A percentile compares a stretch with the other conserved stretches of the same genome.
Evolutionary conservation across 2,329 filamentous ascomycete species (phyloP).

Genomic region (Thyridium curvatum): DNA sequence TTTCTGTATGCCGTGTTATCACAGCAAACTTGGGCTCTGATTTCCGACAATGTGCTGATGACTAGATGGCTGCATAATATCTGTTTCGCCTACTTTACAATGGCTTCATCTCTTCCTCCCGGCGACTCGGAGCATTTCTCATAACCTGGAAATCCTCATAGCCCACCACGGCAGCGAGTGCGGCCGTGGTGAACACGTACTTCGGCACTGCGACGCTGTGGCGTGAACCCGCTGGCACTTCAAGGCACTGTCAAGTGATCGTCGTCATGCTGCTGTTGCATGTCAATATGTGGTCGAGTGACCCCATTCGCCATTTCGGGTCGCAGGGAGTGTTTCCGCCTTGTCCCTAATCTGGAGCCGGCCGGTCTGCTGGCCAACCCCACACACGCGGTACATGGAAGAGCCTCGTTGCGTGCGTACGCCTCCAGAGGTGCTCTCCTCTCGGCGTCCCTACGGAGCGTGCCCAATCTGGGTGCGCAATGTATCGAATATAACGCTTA

Average conservation of each 20-base stretch:
- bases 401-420: conserved; percentile 16
- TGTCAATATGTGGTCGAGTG: conserved; percentile 1
- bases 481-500: conserved; percentile 18
- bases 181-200: too few species aligned
- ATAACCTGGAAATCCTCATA: too few species aligned
- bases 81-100: too few species aligned
- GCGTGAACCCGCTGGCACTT: too few species aligned
- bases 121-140: too few species aligned
- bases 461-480: conserved; percentile 14
- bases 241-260: background rate
- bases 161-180: too few species aligned
- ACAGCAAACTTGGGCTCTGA: too few species aligned
- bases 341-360: conserved; percentile 9
- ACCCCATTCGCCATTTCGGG: conserved; percentile 10
- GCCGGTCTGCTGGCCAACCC: conserved; percentile 1
- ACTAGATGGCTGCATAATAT: too few species aligned
- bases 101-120: too few species aligned
- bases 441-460: background rate
- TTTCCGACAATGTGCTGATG: too few species aligned
- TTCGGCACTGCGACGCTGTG: too few species aligned
- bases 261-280: conserved; percentile 3
- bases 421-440: conserved; percentile 2
- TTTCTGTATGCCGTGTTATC: too few species aligned
- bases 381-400: conserved; percentile 9
- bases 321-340: conserved; percentile 14